These are phyloP conservation scores for Calycina marina DNA, from an alignment of 2,329 filamentous ascomycete species.

Conservation along the genomic window DNA sequence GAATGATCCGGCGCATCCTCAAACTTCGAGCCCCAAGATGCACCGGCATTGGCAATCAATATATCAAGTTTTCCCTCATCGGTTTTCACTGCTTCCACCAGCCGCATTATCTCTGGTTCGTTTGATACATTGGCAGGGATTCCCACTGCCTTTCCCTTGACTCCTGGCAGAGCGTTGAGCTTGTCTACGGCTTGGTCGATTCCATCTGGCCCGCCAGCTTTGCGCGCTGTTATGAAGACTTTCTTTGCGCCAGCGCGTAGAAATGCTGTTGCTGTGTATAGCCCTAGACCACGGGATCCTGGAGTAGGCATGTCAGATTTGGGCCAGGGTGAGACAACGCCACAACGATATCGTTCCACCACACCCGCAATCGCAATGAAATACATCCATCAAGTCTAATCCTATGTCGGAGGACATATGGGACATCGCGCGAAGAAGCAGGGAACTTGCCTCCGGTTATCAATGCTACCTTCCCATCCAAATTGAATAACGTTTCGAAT, in stretches of 20 bases:
- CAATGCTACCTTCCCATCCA: slow-evolving; percentile 17
- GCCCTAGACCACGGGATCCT: slow-evolving; percentile 39
- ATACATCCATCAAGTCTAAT: too few species aligned
- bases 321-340: too few species aligned
- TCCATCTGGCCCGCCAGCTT: slow-evolving; percentile 40
- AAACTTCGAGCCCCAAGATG: slow-evolving; percentile 54
- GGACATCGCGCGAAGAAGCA: too few species aligned
- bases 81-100: slow-evolving; percentile 40
- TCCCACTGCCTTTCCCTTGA: slow-evolving; percentile 43
- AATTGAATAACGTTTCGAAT: slow-evolving; percentile 11
- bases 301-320: slow-evolving; percentile 1
- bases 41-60: slow-evolving; percentile 57
- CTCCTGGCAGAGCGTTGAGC: slow-evolving; percentile 46
- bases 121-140: slow-evolving; percentile 52
- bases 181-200: slow-evolving; percentile 46
- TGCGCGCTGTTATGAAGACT: slow-evolving; percentile 61
- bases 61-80: slow-evolving; percentile 49
- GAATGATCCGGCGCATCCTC: slow-evolving; percentile 44
- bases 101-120: slow-evolving; percentile 42
- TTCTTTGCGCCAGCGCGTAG: slow-evolving; percentile 56
- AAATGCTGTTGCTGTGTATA: slow-evolving; percentile 51
- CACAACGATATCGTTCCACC: too few species aligned
- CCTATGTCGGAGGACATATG: too few species aligned
- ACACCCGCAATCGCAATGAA: too few species aligned
- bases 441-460: slow-evolving; percentile 20